Evolutionary conservation across 208 protist species (phyloP).

Genomic region (Trichomonas tenax): DNA sequence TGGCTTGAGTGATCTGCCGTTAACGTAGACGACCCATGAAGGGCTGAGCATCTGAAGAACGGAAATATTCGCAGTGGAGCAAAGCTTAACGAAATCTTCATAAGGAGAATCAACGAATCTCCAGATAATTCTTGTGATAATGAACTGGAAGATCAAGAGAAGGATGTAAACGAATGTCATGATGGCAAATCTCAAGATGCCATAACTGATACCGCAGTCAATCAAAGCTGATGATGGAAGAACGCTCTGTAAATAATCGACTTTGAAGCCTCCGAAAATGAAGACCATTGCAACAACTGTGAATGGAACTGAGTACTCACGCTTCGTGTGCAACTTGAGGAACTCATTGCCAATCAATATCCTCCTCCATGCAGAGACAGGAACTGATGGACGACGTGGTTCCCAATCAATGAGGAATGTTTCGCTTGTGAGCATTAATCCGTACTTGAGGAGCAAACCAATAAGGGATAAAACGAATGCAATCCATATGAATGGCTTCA

Average conservation of each 20-base stretch:
- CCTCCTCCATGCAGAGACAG: not conserved
- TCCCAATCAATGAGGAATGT: constrained; percentile 10
- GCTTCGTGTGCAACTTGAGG: not conserved
- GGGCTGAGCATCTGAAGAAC: not conserved
- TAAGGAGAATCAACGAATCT: not conserved
- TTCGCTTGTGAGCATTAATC: not conserved
- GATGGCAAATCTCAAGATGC: not conserved
- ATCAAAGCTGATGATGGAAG: not conserved
- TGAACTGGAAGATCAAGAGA: not conserved
- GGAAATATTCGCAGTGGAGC: not conserved
- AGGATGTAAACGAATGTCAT: not conserved
- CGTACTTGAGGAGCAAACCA: not conserved
- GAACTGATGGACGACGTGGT: no score
- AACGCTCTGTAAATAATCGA: no score
- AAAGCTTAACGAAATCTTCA: not conserved
- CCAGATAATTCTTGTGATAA: not conserved
- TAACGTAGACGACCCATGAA: not conserved
- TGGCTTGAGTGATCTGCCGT: not conserved
- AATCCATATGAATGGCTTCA: not conserved
- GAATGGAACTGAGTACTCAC: not conserved
- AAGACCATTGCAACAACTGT: not conserved
- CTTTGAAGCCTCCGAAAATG: not conserved
- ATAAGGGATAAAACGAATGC: not conserved
- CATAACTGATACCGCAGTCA: not conserved
- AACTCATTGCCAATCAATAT: not conserved